These are phyloP conservation scores for Aspergillus ustus DNA, from an alignment of 2,329 filamentous ascomycete species.

Conservation along the genomic window DNA sequence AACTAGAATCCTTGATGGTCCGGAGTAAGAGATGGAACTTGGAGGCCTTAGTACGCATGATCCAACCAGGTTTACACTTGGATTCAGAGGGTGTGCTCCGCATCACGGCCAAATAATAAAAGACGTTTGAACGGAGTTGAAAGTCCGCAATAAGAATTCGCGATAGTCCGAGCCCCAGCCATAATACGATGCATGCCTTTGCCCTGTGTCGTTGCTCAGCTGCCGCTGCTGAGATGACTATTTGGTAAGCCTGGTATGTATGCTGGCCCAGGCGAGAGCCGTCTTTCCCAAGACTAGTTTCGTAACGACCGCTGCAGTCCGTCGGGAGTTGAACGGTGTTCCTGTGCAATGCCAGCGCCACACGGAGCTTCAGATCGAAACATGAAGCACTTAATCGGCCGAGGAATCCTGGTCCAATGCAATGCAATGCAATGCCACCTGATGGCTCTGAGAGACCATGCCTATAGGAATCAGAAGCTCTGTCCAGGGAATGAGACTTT, in stretches of 20 bases:
- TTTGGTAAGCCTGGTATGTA: not conserved
- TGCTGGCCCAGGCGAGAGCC: not conserved
- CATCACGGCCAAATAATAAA: not conserved
- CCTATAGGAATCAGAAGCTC: not conserved
- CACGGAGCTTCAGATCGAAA: slow-evolving; percentile 12
- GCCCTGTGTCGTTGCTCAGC: not conserved
- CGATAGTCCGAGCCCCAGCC: not conserved
- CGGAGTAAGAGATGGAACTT: not conserved
- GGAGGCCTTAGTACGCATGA: not conserved
- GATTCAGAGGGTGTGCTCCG: not conserved
- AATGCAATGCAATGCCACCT: slow-evolving; percentile 12
- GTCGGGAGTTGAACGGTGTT: slow-evolving; percentile 1
- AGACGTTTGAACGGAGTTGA: not conserved
- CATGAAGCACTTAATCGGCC: slow-evolving; percentile 2
- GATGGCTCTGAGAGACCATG: not conserved
- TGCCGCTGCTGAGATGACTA: not conserved
- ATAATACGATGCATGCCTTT: slow-evolving; percentile 1
- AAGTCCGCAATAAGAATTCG: not conserved
- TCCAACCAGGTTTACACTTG: not conserved
- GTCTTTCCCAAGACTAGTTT: not conserved
- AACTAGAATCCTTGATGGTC: not conserved
- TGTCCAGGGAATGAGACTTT: not conserved
- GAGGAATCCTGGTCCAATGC: not conserved
- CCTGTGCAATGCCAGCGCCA: slow-evolving; percentile 7
- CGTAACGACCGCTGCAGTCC: not conserved